phyloP scores from a whole-genome alignment of 1,284 basidiomycete species.

The Ustilago cynodontis region DNA sequence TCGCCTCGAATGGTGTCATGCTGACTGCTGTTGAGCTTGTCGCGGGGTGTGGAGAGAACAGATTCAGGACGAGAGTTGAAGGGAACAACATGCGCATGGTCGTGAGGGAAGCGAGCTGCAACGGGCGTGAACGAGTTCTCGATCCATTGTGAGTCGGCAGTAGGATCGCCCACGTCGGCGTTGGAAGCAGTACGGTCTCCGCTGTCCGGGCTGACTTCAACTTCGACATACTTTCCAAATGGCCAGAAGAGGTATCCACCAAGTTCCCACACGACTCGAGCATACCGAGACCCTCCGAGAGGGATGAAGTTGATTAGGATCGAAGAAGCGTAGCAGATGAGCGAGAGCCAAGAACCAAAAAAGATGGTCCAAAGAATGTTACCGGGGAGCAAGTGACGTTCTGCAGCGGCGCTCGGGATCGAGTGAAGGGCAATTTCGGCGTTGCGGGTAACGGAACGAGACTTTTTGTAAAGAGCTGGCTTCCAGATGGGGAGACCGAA shows the following conservation, averaged over 20 bases:
- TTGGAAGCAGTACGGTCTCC: slow-evolving; percentile 52
- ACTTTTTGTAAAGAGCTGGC: slow-evolving; percentile 98
- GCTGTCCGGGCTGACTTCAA: slow-evolving; percentile 72
- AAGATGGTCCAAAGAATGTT: slow-evolving; percentile 89
- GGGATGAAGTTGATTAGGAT: slow-evolving; percentile 80
- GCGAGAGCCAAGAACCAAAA: slow-evolving; percentile 86
- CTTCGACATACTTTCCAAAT: slow-evolving; percentile 98
- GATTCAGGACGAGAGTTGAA: slow-evolving; percentile 53
- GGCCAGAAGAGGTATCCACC: slow-evolving; percentile 98
- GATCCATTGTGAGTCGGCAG: slow-evolving; percentile 70
- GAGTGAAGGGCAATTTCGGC: slow-evolving; percentile 94
- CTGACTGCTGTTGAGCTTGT: slow-evolving; percentile 37
- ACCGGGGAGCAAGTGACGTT: slow-evolving; percentile 88
- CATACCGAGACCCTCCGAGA: slow-evolving; percentile 84
- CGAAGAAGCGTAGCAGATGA: slow-evolving; percentile 79
- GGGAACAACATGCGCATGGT: slow-evolving; percentile 53
- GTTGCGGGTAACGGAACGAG: slow-evolving; percentile 92
- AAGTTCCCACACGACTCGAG: slow-evolving; percentile 87
- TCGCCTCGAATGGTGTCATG: slow-evolving; percentile 32
- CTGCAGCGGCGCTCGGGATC: slow-evolving; percentile 89
- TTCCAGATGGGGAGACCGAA: slow-evolving; percentile 99
- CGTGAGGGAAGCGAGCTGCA: slow-evolving; percentile 60
- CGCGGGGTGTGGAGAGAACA: slow-evolving; percentile 24
- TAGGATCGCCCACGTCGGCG: slow-evolving; percentile 14
- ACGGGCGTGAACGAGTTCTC: slow-evolving; percentile 66